Conservation (phyloP, 257 asterid genomes). For the Asclepias syriaca region DNA sequence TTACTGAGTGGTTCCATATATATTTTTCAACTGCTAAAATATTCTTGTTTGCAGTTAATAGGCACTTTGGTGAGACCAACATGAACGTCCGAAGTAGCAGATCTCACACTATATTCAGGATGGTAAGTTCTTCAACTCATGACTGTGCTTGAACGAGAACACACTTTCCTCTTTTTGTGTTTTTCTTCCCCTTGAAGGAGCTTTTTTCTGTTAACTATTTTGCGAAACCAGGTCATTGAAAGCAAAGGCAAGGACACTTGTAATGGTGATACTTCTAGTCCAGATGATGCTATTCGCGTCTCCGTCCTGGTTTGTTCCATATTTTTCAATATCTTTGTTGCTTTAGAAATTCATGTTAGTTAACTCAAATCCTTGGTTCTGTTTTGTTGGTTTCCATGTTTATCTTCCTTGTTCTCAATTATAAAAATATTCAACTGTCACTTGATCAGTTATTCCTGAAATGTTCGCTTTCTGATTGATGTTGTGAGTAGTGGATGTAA, state of each 20-base stretch:
- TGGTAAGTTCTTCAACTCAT: conserved; percentile 47
- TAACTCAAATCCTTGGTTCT: neutral
- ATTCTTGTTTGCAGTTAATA: conserved; percentile 53
- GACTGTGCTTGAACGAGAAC: conserved; percentile 16
- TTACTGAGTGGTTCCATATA: conserved; percentile 4
- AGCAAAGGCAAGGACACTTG: conserved; percentile 65
- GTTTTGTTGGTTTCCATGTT: neutral
- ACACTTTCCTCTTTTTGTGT: conserved; percentile 3
- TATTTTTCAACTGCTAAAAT: conserved; percentile 3
- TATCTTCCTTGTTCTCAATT: neutral
- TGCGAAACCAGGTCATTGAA: conserved; percentile 70
- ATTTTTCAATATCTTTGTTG: conserved; percentile 19
- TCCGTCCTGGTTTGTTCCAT: conserved; percentile 79
- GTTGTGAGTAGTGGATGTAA: neutral
- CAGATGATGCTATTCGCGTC: conserved; percentile 87
- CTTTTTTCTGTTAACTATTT: conserved; percentile 2
- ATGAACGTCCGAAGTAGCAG: conserved; percentile 97
- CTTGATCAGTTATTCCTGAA: neutral
- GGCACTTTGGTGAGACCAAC: conserved; percentile 98
- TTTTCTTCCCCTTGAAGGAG: conserved; percentile 7
- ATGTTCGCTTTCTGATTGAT: neutral
- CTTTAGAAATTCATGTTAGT: neutral
- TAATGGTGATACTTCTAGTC: conserved; percentile 31
- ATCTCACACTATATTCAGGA: conserved; percentile 95
- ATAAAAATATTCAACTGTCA: neutral